A percentile compares a stretch with the other conserved stretches of the same genome.
Conservation (phyloP, 2,329 filamentous ascomycete species). For the Achaetomium macrosporum region DNA sequence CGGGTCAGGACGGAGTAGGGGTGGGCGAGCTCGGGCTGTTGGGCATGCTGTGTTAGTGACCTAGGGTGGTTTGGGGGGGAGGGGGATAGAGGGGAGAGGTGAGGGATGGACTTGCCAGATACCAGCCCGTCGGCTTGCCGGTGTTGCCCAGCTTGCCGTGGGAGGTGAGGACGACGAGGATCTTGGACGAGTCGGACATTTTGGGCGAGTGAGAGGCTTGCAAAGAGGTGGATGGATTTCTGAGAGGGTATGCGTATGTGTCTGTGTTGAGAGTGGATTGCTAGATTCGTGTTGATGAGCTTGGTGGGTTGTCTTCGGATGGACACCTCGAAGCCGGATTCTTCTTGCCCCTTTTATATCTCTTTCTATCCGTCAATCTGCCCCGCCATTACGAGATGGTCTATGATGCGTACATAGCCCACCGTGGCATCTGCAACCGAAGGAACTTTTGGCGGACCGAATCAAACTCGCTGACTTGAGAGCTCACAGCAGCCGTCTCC, state of each 20-base stretch:
- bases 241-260: not conserved
- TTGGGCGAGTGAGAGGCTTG: constrained; percentile 1
- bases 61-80: not conserved
- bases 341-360: not conserved
- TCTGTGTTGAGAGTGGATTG: not conserved
- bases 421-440: not conserved
- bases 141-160: constrained; percentile 45
- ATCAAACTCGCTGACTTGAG: not conserved
- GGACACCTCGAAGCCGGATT: not conserved
- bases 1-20: constrained; percentile 52
- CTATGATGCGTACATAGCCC: not conserved
- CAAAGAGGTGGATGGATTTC: not conserved
- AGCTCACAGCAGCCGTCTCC: not conserved
- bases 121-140: constrained; percentile 62
- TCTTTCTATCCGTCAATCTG: not conserved
- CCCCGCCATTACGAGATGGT: not conserved
- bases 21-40: constrained; percentile 57
- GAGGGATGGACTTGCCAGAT: constrained; percentile 45
- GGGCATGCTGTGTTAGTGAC: not conserved
- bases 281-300: not conserved
- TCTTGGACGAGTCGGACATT: constrained; percentile 45
- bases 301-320: not conserved
- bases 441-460: not conserved
- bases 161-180: constrained; percentile 68
- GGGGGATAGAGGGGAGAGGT: not conserved